These are phyloP conservation scores for Tricholoma flavovirens DNA, from an alignment of 768 basidiomycete genomes.

Conservation along the genomic window DNA sequence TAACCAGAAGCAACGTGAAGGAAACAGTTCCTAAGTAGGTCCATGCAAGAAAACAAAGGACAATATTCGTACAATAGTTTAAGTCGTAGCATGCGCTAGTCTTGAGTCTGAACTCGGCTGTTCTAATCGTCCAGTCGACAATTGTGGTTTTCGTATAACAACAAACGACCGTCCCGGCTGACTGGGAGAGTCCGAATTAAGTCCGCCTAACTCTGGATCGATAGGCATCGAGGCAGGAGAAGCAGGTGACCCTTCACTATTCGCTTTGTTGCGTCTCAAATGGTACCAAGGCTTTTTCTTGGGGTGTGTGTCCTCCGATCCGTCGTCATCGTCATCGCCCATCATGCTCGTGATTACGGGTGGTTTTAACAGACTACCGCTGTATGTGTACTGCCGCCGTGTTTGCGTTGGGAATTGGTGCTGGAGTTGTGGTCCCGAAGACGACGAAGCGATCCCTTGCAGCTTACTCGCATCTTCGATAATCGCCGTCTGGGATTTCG, in stretches of 20 bases:
- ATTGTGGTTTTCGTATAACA: constrained; percentile 57
- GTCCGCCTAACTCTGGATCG: constrained; percentile 31
- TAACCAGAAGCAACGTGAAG: background rate
- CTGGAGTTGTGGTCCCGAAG: constrained; percentile 5
- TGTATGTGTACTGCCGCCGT: constrained; percentile 17
- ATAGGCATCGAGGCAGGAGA: constrained; percentile 19
- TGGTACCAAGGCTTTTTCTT: constrained; percentile 73
- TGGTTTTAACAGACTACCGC: constrained; percentile 16
- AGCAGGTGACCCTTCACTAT: constrained; percentile 43
- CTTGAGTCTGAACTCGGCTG: constrained; percentile 12
- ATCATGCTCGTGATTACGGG: constrained; percentile 13
- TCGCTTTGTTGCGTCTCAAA: constrained; percentile 52
- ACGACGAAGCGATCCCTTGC: constrained; percentile 7
- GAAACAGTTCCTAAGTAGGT: constrained; percentile 1
- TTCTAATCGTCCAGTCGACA: constrained; percentile 24
- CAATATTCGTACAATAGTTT: constrained; percentile 8
- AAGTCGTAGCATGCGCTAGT: constrained; percentile 10
- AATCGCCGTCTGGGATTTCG: constrained; percentile 79
- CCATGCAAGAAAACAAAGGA: constrained; percentile 5
- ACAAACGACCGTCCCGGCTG: constrained; percentile 56
- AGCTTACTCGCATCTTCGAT: constrained; percentile 55
- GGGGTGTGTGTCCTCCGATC: constrained; percentile 33
- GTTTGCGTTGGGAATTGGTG: constrained; percentile 12
- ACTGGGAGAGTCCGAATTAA: constrained; percentile 24
- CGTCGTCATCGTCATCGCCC: constrained; percentile 35